Base-by-base conservation (phyloP, 129 eudicot species). In the Erigeron canadensis region DNA sequence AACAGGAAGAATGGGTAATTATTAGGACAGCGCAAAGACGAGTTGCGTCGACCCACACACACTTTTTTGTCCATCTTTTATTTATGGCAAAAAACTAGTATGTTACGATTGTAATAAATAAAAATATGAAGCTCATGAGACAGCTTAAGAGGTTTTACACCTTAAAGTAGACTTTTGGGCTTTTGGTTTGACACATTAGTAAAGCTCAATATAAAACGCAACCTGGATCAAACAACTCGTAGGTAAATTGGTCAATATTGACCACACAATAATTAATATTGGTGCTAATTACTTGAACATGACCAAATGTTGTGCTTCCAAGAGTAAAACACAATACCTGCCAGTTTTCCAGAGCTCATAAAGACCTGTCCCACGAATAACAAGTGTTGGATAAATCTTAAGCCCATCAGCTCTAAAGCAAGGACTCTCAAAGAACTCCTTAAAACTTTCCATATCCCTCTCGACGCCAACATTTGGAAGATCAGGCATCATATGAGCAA, bases 401-500 rank as follows among this genome's bases (percentile, higher is more conserved):
- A 94, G 96, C 72, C 98, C 98, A 28, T 94, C 98, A 2, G 98
- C 88, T 65, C 98, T 82, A 58, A 94, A 94, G 16, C 73, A 75
- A 72, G 98, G 98, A 64, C 95, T 94, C 74, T 89, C 98, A 61
- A 94, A 94, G 46, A 94, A 94, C 81, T 94, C 98, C 82, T 94
- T 94, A 58, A 94, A 94, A 71, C 98, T 90, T 85, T 94, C 98
- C 85, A 94, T 73, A 79, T 94, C 98, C 55, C 98, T 86, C 61
- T 94, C 98, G 54, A 94, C 97, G 6, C 98, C 98, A 63, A 94
- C 98, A 77, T 94, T 89, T 16, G 98, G 98, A 79, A 94, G 98
- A 90, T 94, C 98, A 46, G 98, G 98, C 98, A 94, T 94, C 98
- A 94, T 94, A 82, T 94, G 98, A 70, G 98, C 98, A 80, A 94